Evolutionary conservation across 2,329 filamentous ascomycete genomes (phyloP), one percentile per base, ranked within the genome.

Genomic region (Penicillium digitatum): DNA sequence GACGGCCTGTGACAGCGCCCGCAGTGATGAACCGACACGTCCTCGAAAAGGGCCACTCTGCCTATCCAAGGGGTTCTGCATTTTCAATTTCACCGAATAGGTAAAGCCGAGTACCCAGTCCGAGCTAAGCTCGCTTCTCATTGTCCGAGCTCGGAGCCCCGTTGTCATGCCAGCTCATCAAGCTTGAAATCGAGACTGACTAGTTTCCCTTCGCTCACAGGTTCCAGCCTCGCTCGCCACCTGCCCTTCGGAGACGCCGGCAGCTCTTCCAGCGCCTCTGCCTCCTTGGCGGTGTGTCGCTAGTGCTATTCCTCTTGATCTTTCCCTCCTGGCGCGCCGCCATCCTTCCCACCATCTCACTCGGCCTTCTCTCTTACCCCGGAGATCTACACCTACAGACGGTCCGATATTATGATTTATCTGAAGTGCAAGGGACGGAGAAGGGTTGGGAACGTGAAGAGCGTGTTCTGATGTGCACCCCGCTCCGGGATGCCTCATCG

Each of bases 391-490:
- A 95, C 68, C 84, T 97, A 55, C 90, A 97, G 72, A 97, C 93
- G 1, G 89, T 99, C 57, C 89, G 93, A 72, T 97, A 99, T 76
- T 97, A 97, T 76, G 94, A 99, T 72, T 81, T 99, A 60, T 88
- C 87, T 62, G 90, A 94, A 71, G 90, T 95, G 6, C 88, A 94
- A 71, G 94, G 94, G 43, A 94, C 91, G 8, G 90, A 89, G 49
- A 86, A 89, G 62, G 95, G 94, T 6, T 99, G 94, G 94, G 93
- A 97, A 74, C 83, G 91, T 56, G 94, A 95, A 72, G 94, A 99
- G 77, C 86, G 94, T 61, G 96, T 99, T 63, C 81, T 99, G 31
- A 83, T 99, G 55, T 97, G 94, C 74, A 94, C 95, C 16, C 94
- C 94, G 42, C 82, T 99, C 52, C 85, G 94, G 74, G 95, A 99